Conservation (phyloP, 345 rosid genomes). For the Garcia nutans region DNA sequence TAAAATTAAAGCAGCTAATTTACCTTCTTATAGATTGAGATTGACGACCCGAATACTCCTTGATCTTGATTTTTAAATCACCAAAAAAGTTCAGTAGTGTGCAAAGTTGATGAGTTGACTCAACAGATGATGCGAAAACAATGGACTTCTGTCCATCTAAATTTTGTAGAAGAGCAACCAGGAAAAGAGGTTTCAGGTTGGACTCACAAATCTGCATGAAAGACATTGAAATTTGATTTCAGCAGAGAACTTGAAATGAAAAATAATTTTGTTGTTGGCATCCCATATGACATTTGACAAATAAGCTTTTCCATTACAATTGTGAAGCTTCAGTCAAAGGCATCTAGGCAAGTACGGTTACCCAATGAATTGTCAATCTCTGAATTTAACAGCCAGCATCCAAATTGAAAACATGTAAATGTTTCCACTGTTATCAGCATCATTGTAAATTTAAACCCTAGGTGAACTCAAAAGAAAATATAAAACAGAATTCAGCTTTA, state of each 20-base stretch:
- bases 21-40: slow-evolving; percentile 82
- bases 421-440: neutral
- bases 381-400: slow-evolving; percentile 1
- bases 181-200: slow-evolving; percentile 71
- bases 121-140: slow-evolving; percentile 83
- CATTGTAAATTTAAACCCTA: neutral
- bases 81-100: slow-evolving; percentile 71
- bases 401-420: neutral
- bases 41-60: slow-evolving; percentile 85
- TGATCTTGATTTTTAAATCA: slow-evolving; percentile 67
- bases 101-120: slow-evolving; percentile 82
- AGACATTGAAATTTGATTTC: slow-evolving; percentile 3
- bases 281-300: neutral
- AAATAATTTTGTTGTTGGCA: neutral
- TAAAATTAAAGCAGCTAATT: slow-evolving; percentile 2
- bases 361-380: neutral
- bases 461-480: neutral
- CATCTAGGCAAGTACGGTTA: neutral
- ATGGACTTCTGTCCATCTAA: slow-evolving; percentile 77
- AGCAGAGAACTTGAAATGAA: neutral
- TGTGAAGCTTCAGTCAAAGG: neutral
- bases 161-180: slow-evolving; percentile 72
- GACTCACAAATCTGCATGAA: slow-evolving; percentile 63
- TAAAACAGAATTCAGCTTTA: neutral
- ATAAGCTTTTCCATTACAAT: neutral